Evolutionary conservation across 2,329 filamentous ascomycete species (phyloP).

Genomic region (Talaromyces pinophilus): DNA sequence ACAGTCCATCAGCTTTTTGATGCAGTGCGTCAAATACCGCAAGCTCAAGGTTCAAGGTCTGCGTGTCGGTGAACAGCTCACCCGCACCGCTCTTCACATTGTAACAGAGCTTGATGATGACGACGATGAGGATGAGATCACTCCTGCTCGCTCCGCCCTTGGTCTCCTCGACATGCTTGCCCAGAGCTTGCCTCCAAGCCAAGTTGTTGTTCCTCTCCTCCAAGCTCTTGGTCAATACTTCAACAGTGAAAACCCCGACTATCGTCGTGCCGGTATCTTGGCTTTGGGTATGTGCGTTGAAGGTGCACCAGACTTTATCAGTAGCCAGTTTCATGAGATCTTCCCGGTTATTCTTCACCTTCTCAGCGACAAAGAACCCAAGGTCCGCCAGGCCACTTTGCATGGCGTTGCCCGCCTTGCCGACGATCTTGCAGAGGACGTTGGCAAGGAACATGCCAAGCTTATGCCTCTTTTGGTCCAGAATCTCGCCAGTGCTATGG

Average conservation of each 20-base stretch:
- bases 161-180: conserved; percentile 86
- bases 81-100: conserved; percentile 83
- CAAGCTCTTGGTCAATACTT: conserved; percentile 84
- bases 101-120: conserved; percentile 78
- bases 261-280: conserved; percentile 86
- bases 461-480: conserved; percentile 82
- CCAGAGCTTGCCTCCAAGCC: conserved; percentile 83
- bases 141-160: conserved; percentile 80
- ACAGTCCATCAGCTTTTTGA: conserved; percentile 90
- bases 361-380: conserved; percentile 77
- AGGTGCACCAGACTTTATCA: conserved; percentile 95
- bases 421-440: conserved; percentile 89
- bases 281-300: conserved; percentile 92
- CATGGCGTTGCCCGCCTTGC: conserved; percentile 86
- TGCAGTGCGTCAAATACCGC: conserved; percentile 86
- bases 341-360: conserved; percentile 82
- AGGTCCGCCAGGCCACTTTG: conserved; percentile 83
- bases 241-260: conserved; percentile 69
- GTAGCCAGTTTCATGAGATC: conserved; percentile 83
- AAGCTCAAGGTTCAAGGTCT: conserved; percentile 94
- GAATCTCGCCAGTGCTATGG: conserved; percentile 81
- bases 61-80: conserved; percentile 82
- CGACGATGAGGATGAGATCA: conserved; percentile 79
- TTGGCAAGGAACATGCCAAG: conserved; percentile 78
- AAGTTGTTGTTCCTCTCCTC: conserved; percentile 89